Evolutionary conservation across 2,329 filamentous ascomycete species (phyloP).

Genomic region (Colletotrichum sp.): DNA sequence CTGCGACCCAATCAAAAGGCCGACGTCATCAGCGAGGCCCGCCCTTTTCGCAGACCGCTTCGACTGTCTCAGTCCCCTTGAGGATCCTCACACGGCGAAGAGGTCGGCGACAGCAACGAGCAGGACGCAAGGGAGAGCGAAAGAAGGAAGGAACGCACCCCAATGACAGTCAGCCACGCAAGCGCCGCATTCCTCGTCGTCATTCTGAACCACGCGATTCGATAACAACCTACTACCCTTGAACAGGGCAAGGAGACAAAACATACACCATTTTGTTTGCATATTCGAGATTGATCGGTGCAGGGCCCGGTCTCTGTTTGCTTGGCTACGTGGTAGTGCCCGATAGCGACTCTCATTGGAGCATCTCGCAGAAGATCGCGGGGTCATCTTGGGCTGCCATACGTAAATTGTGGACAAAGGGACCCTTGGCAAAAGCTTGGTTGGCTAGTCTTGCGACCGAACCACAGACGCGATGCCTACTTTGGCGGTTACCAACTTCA

Average conservation of each 20-base stretch:
- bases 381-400: background rate
- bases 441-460: background rate
- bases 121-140: background rate
- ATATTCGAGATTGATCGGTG: background rate
- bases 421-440: constrained; percentile 19
- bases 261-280: background rate
- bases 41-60: background rate
- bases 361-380: background rate
- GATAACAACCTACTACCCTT: constrained; percentile 42
- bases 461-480: constrained; percentile 42
- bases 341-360: background rate
- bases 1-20: background rate
- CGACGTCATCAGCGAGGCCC: background rate
- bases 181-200: background rate
- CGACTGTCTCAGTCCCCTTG: background rate
- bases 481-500: constrained; percentile 60
- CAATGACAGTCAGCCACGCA: constrained; percentile 17
- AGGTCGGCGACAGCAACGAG: background rate
- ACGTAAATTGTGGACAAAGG: background rate
- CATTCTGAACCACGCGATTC: constrained; percentile 40
- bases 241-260: background rate
- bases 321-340: background rate
- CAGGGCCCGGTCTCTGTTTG: background rate
- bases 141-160: background rate
- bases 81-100: background rate